Conservation (phyloP, 352 stramenopile genomes). For the Lagenidium sp. region DNA sequence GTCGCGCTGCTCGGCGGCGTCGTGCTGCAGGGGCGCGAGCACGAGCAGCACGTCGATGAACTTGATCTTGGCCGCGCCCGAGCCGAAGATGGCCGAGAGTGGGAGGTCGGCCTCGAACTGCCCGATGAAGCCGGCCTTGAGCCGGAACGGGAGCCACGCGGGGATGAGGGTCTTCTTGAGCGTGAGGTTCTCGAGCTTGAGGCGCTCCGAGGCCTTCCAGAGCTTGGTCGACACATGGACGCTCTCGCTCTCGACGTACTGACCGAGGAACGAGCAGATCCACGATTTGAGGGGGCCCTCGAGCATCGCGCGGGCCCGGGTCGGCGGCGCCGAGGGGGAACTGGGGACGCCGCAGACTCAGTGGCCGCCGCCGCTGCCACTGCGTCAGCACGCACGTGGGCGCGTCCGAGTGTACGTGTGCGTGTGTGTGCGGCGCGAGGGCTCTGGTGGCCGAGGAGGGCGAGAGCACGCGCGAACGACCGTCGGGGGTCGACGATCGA, state of each 20-base stretch:
- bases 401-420: too few species aligned
- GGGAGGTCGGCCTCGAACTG: slow-evolving; percentile 80
- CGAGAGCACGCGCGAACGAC: too few species aligned
- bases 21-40: slow-evolving; percentile 55
- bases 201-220: slow-evolving; percentile 78
- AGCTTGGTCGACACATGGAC: slow-evolving; percentile 83
- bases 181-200: slow-evolving; percentile 83
- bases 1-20: slow-evolving; percentile 54
- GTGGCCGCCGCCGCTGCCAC: background rate
- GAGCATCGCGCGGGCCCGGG: slow-evolving; percentile 58
- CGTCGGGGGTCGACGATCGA: too few species aligned
- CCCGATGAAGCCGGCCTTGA: slow-evolving; percentile 84
- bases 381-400: too few species aligned
- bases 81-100: slow-evolving; percentile 82
- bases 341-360: background rate
- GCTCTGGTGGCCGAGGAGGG: too few species aligned
- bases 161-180: slow-evolving; percentile 79
- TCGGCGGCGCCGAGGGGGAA: too few species aligned
- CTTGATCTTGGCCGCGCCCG: slow-evolving; percentile 72
- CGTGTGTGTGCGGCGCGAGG: too few species aligned
- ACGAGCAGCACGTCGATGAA: slow-evolving; percentile 83
- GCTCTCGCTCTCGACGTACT: slow-evolving; percentile 84
- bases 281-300: slow-evolving; percentile 85
- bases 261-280: slow-evolving; percentile 75
- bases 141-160: slow-evolving; percentile 70